Base-by-base conservation (phyloP, 2,329 filamentous ascomycete genomes). In the Phaeomoniella chlamydospora region DNA sequence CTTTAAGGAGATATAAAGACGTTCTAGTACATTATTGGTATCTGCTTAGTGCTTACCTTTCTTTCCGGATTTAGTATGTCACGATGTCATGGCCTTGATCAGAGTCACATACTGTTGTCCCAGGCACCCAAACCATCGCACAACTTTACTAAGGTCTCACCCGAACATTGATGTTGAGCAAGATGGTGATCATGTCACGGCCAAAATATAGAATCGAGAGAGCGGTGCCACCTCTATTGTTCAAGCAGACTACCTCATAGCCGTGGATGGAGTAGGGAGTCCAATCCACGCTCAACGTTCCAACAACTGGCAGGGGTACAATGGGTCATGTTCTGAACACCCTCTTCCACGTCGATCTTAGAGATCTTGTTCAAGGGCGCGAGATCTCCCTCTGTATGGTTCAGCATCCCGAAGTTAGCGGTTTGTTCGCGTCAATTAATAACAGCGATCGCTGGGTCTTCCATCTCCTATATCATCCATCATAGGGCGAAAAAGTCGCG, bases 221-320 rank as follows among this genome's bases (percentile, higher is more conserved):
- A 31, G 39, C 3, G 41, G 38, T 2, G 17, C 33, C 5, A 26
- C 39, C 19, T 32, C 35, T 2, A 44, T 38, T 4, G 35, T 62
- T n/a, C 36, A 37, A 2, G 53, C 49, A 5, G 45, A 51, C 2
- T 62, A 62, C 36, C 43, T 61, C 13, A 51, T 64, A 13, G 56
- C 56, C 10, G 56, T 54, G 18, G 60, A 62, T 34, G 58, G 59
- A 9, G 17, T 40, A 30, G 41, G 39, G 15, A 48, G 47, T 19
- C 39, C 35, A 4, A 37, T 48, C n/a, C 44, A 45, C 3, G 39
- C 47, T 59, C 12, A 43, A 44, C 3, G 49, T 57, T 16, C 17
- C 36, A 3, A 45, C 43, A 10, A 48, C 45, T 2, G 57, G 55
- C 2, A 41, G 45, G 15, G 54, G 56, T 1, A 39, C 45, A 4